Conservation (phyloP, 768 basidiomycete genomes). For the Trametes sanguinea region DNA sequence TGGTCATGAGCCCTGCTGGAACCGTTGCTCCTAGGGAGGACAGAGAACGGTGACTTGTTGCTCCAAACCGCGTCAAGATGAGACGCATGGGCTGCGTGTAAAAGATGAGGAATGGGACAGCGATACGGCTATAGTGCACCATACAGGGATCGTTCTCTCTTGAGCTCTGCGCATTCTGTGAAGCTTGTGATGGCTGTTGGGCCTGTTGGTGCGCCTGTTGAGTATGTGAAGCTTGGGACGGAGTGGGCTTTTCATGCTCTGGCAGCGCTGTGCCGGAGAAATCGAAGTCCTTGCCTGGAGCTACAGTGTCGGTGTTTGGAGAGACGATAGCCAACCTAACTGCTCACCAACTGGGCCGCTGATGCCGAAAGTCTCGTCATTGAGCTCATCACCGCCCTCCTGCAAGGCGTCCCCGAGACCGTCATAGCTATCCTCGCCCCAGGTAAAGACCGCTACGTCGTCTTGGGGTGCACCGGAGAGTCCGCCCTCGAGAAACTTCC, state of each 20-base stretch:
- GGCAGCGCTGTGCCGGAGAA: conserved; percentile 56
- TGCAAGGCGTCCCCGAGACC: conserved; percentile 85
- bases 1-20: conserved; percentile 42
- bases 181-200: conserved; percentile 14
- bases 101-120: conserved; percentile 30
- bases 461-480: conserved; percentile 47
- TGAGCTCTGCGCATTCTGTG: conserved; percentile 9
- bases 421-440: conserved; percentile 90
- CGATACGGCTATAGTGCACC: conserved; percentile 26
- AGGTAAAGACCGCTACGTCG: conserved; percentile 88
- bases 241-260: conserved; percentile 29
- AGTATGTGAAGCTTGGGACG: conserved; percentile 15
- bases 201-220: conserved; percentile 10
- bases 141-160: conserved; percentile 30
- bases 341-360: conserved; percentile 69
- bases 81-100: conserved; percentile 42
- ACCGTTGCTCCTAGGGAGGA: conserved; percentile 59
- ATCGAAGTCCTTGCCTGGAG: conserved; percentile 87
- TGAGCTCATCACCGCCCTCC: conserved; percentile 90
- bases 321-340: not conserved
- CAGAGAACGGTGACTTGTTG: conserved; percentile 74
- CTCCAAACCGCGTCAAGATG: conserved; percentile 78
- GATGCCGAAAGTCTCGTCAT: conserved; percentile 95
- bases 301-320: not conserved
- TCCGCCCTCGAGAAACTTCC: conserved; percentile 50